phyloP scores from a whole-genome alignment of 441 rosid species.

The Melianthus villosus region DNA sequence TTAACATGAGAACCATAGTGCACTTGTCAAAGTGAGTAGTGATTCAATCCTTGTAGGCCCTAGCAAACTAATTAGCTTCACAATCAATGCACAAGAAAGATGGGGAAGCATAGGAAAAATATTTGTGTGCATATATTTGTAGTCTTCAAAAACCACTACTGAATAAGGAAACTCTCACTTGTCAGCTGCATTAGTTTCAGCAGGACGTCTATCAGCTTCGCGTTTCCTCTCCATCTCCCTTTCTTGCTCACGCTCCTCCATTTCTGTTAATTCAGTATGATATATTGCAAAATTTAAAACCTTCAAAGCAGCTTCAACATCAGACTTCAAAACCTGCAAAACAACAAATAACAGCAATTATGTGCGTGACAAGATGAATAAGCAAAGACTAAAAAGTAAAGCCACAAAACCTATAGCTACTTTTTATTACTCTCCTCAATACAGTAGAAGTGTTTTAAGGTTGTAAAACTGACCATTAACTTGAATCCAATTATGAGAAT shows the following conservation, averaged over 20 bases:
- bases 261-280: constrained; percentile 87
- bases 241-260: constrained; percentile 88
- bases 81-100: too few species aligned
- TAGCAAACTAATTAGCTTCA: too few species aligned
- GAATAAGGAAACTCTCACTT: constrained; percentile 10
- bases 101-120: constrained; percentile 1
- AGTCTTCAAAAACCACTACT: constrained; percentile 25
- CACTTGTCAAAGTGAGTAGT: too few species aligned
- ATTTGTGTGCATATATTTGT: constrained; percentile 18
- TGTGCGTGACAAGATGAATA: neutral
- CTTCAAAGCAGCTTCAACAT: constrained; percentile 84
- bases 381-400: neutral
- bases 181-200: constrained; percentile 15
- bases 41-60: too few species aligned
- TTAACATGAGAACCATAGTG: too few species aligned
- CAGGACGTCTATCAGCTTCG: constrained; percentile 20
- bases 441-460: too few species aligned
- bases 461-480: too few species aligned
- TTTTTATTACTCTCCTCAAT: too few species aligned
- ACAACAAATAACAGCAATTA: constrained; percentile 1
- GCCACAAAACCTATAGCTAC: too few species aligned
- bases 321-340: constrained; percentile 55
- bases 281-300: constrained; percentile 89
- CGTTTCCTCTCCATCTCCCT: constrained; percentile 38
- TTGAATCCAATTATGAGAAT: too few species aligned